Conservation (phyloP, 345 rosid species). For the Eucalyptus marginata region DNA sequence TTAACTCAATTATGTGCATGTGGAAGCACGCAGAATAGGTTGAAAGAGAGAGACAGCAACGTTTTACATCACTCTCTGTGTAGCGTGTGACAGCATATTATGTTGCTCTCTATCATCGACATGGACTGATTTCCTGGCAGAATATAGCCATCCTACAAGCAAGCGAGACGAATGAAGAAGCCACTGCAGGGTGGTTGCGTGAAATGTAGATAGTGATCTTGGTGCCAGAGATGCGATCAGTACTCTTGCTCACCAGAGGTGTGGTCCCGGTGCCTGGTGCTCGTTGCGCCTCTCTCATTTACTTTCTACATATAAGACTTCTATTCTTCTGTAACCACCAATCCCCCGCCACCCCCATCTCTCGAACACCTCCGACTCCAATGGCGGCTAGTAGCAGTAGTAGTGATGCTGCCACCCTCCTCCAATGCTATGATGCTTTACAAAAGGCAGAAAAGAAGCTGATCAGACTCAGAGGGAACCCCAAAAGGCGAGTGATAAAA, state of each 20-base stretch:
- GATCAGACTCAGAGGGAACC: not conserved
- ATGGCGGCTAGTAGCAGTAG: not conserved
- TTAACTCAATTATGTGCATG: not conserved
- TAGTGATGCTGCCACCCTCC: not conserved
- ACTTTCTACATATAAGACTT: not conserved
- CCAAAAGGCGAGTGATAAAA: not conserved
- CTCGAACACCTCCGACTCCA: not conserved
- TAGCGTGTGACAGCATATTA: not conserved
- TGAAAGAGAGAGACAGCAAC: not conserved
- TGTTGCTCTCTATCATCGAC: not conserved
- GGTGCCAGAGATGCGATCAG: not conserved
- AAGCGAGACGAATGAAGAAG: not conserved
- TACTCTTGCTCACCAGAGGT: not conserved
- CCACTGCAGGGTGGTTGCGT: not conserved
- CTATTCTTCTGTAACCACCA: not conserved
- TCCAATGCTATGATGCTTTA: not conserved
- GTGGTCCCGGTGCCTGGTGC: not conserved
- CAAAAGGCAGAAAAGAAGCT: not conserved
- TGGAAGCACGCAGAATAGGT: not conserved
- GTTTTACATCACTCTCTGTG: not conserved
- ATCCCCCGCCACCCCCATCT: not conserved
- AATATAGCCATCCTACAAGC: not conserved
- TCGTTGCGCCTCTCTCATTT: not conserved
- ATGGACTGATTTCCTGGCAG: not conserved
- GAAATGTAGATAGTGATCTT: not conserved